These are phyloP conservation scores for Ramaria sp. DNA, from an alignment of 768 basidiomycete genomes.

Conservation along the genomic window DNA sequence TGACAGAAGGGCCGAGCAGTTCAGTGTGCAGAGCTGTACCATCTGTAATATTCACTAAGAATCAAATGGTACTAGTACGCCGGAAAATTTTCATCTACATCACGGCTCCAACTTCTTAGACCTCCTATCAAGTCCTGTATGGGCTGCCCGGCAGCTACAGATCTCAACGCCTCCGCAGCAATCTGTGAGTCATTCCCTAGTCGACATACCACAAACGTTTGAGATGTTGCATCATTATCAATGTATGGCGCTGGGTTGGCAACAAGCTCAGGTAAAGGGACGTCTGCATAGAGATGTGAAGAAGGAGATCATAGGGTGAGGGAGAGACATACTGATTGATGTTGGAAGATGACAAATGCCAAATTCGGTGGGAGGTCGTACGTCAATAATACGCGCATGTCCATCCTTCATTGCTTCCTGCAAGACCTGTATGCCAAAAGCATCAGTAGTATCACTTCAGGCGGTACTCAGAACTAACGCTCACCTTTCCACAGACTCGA, in stretches of 20 bases:
- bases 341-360: constrained; percentile 74
- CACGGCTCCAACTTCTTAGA: constrained; percentile 63
- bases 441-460: constrained; percentile 1
- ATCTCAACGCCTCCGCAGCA: constrained; percentile 53
- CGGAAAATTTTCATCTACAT: constrained; percentile 70
- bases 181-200: constrained; percentile 91
- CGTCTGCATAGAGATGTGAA: constrained; percentile 34
- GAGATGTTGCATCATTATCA: constrained; percentile 15
- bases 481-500: constrained; percentile 37
- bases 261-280: constrained; percentile 58
- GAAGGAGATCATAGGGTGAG: background rate
- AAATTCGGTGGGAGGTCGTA: constrained; percentile 69
- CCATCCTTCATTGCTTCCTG: constrained; percentile 23
- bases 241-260: constrained; percentile 43
- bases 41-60: background rate
- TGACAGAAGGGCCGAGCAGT: background rate
- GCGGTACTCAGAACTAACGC: background rate
- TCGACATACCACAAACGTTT: constrained; percentile 63
- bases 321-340: constrained; percentile 49
- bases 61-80: constrained; percentile 66
- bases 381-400: constrained; percentile 50
- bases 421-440: constrained; percentile 33
- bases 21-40: background rate
- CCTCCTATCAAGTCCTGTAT: constrained; percentile 76
- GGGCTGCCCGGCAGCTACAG: constrained; percentile 18